Conservation (phyloP, 202 grass and related monocot genomes). For the Zoysia matrella region DNA sequence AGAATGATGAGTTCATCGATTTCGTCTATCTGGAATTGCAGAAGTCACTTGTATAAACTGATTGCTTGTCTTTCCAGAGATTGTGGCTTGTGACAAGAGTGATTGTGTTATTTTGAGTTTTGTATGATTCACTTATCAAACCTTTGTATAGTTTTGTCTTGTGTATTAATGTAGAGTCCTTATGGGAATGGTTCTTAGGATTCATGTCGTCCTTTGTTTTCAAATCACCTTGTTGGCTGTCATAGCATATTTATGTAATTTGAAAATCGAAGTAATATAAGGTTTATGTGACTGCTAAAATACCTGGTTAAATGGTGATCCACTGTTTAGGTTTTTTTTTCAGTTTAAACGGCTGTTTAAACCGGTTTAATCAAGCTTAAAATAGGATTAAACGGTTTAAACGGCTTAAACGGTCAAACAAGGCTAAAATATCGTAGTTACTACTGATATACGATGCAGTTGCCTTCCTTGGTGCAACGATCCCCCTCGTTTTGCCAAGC, state of each 20-base stretch:
- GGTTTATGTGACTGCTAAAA: not conserved
- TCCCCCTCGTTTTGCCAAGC: slow-evolving; percentile 1
- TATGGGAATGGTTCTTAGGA: slow-evolving; percentile 14
- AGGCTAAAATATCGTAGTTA: no score
- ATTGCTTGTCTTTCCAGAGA: slow-evolving; percentile 16
- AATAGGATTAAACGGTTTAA: no score
- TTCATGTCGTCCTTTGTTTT: not conserved
- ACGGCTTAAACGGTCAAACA: no score
- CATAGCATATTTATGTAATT: slow-evolving; percentile 38
- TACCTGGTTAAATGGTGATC: no score
- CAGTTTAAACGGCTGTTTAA: no score
- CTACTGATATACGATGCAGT: no score
- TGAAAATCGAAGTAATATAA: slow-evolving; percentile 10
- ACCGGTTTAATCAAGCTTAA: no score
- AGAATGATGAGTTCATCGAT: slow-evolving; percentile 88
- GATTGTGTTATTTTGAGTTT: slow-evolving; percentile 2
- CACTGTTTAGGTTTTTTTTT: no score
- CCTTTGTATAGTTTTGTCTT: slow-evolving; percentile 27
- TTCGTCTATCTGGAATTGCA: slow-evolving; percentile 67
- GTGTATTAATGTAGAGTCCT: slow-evolving; percentile 37
- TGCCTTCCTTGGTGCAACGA: no score
- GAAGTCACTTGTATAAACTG: slow-evolving; percentile 59
- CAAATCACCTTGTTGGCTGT: slow-evolving; percentile 1
- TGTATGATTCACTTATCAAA: slow-evolving; percentile 20
- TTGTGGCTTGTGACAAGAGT: not conserved